Evolutionary conservation across 108 stramenopile genomes (phyloP).

Genomic region (Aurantiochytrium sp.): DNA sequence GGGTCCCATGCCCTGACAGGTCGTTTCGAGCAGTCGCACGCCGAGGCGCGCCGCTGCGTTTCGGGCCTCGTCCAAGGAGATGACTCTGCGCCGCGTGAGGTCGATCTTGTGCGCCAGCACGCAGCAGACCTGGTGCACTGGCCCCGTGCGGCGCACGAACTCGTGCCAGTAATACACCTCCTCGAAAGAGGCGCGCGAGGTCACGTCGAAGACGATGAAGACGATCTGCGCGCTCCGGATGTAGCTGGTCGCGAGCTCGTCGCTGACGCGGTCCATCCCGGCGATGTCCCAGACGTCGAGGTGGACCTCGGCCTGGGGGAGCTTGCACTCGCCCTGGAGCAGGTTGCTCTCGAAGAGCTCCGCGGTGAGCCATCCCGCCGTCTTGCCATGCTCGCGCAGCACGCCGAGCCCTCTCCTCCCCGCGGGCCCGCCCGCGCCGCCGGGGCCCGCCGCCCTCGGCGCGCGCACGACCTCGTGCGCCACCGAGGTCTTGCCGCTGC

Average conservation of each 20-base stretch:
- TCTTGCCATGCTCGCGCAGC: too few relatives aligned
- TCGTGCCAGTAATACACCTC: neutral
- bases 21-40: neutral
- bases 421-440: too few relatives aligned
- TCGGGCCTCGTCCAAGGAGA: neutral
- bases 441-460: too few relatives aligned
- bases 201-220: neutral
- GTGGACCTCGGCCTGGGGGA: neutral
- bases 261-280: neutral
- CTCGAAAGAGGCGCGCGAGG: neutral
- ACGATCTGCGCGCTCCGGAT: neutral
- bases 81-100: neutral
- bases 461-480: too few relatives aligned
- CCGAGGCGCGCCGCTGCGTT: neutral
- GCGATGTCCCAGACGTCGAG: neutral
- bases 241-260: neutral
- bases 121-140: neutral
- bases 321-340: neutral
- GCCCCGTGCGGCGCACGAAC: neutral
- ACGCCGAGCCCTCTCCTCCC: too few relatives aligned
- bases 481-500: too few relatives aligned
- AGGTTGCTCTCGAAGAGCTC: neutral
- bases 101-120: neutral
- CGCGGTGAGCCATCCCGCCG: neutral
- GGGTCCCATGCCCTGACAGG: neutral